Base-by-base conservation (phyloP, 2,329 filamentous ascomycete species). In the Fusarium odoratissimum region DNA sequence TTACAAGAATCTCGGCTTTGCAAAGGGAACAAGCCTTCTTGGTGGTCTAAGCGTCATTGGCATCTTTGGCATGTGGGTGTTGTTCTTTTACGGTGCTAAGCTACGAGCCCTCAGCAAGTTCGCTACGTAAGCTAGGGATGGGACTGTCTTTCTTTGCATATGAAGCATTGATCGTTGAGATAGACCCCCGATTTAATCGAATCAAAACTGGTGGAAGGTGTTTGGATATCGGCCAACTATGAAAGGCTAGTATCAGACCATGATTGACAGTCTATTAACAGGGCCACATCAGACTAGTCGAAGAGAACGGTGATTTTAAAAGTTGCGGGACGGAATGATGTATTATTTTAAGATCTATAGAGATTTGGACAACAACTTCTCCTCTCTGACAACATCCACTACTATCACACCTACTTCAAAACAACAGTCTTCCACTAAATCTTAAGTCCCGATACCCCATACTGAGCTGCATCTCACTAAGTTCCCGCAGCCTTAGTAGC, bases 51-150 rank as follows among this genome's bases (percentile, higher is more conserved):
- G 84, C 49, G 82, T 85, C n/a, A 84, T 87, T 59, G 86, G 86
- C 21, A 86, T 89, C 64, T 69, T 86, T 23, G 89, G 89, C 13
- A 88, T 92, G 48, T 91, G 86, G 81, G 79, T 85, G 38, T 80
- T 92, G 63, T 92, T 86, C 79, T 87, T 86, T 71, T 89, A 81
- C 65, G 89, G 90, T 5, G 86, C 84, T 21, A 82, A 78, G 46
- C 78, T 91, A 64, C 84, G 90, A 62, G 81, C 85, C 6, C 82
- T 87, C 76, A 90, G 87, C 79, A 87, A 85, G 77, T 91, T 91
- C 80, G 86, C 89, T 14, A 77, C 21, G 4, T 56, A 23, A 16
- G 11, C 5, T 23, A 6, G 13, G 8, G 13, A 16, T 8, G 14
- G 8, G 2, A 9, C 5, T 42, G 8, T 14, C 41, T 42, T 25